These are phyloP conservation scores for Populus trichocarpa DNA, from an alignment of 441 rosid genomes.

Conservation along the genomic window DNA sequence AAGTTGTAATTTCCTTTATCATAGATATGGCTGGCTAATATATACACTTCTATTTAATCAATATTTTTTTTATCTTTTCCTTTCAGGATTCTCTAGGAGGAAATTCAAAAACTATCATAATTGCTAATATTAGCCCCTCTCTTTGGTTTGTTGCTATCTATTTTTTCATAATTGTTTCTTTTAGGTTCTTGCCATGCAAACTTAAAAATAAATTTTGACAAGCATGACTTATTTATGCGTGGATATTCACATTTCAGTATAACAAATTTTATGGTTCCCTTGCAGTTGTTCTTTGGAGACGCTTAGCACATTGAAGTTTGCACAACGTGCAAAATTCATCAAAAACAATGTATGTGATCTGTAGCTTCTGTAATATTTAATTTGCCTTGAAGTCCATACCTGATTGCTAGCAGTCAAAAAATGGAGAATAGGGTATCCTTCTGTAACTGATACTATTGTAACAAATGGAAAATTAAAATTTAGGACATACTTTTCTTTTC, in stretches of 20 bases:
- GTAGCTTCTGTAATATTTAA: not conserved
- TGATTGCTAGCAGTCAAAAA: not conserved
- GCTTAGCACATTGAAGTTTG: slow-evolving; percentile 95
- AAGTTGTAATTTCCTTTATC: not conserved
- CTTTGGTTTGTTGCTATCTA: slow-evolving; percentile 46
- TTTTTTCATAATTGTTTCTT: not conserved
- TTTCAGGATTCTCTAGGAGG: slow-evolving; percentile 98
- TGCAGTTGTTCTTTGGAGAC: slow-evolving; percentile 96
- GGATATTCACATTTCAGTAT: not conserved
- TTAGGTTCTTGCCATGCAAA: not conserved
- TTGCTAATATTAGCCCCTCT: slow-evolving; percentile 92
- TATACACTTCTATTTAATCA: slow-evolving; percentile 10
- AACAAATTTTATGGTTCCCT: not conserved
- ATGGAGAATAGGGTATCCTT: no score
- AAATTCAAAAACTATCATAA: slow-evolving; percentile 87
- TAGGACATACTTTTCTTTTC: not conserved
- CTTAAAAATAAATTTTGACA: not conserved
- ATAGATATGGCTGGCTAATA: not conserved
- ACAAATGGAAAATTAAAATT: no score
- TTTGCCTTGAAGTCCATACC: not conserved
- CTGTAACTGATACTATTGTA: no score
- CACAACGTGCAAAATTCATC: slow-evolving; percentile 97
- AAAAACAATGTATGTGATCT: slow-evolving; percentile 75
- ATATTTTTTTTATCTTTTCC: slow-evolving; percentile 7
- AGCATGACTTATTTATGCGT: not conserved